These are phyloP conservation scores for Fragaria nilgerrensis DNA, from an alignment of 306 rosid species.

Conservation along the genomic window DNA sequence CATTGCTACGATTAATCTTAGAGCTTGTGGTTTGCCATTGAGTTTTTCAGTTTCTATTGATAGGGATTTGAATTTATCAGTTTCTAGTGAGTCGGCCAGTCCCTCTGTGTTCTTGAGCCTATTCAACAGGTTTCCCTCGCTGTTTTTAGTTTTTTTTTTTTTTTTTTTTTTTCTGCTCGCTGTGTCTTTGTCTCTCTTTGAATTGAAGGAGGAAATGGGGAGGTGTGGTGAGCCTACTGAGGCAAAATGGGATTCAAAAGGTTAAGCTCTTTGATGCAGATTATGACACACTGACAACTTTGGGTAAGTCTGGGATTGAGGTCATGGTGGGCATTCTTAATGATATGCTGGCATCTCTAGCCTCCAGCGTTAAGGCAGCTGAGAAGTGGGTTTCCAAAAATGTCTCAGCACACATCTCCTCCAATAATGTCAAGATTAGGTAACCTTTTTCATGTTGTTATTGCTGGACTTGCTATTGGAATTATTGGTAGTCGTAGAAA, in stretches of 20 bases:
- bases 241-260: conserved; percentile 42
- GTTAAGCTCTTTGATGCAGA: conserved; percentile 63
- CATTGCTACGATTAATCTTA: no score
- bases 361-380: conserved; percentile 48
- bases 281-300: conserved; percentile 37
- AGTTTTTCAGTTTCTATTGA: no score
- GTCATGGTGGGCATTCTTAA: conserved; percentile 61
- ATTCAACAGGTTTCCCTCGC: background rate
- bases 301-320: conserved; percentile 45
- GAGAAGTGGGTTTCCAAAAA: conserved; percentile 56
- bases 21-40: no score
- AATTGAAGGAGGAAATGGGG: conserved; percentile 13
- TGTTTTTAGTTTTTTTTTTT: no score
- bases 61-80: no score
- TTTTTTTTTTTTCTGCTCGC: background rate
- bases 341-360: conserved; percentile 47
- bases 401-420: conserved; percentile 45
- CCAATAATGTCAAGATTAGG: conserved; percentile 49
- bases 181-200: background rate
- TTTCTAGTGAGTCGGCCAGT: background rate
- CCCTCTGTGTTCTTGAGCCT: background rate
- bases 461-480: background rate
- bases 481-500: background rate
- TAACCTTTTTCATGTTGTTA: background rate
- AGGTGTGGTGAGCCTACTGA: conserved; percentile 40